These are phyloP conservation scores for Chytriomyces sp. DNA, from an alignment of 192 early-diverging fungal genomes.

Conservation along the genomic window DNA sequence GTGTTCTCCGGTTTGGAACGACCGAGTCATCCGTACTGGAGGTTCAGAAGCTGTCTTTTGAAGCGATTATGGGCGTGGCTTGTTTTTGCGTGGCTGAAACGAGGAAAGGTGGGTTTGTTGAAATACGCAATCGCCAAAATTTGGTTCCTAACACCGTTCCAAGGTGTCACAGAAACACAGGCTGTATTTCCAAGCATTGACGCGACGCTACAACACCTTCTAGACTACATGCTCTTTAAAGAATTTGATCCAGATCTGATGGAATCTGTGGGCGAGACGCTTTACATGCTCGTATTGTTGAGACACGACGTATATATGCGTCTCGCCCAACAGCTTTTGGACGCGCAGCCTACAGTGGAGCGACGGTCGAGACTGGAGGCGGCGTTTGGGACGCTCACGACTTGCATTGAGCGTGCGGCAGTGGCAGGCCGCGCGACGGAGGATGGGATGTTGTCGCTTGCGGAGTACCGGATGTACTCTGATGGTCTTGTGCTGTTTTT, in stretches of 20 bases:
- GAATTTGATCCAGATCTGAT: conserved; percentile 64
- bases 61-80: conserved; percentile 22
- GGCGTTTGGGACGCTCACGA: conserved; percentile 51
- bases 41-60: conserved; percentile 64
- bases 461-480: conserved; percentile 42
- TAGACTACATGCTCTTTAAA: conserved; percentile 65
- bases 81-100: conserved; percentile 1
- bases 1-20: conserved; percentile 13
- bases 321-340: conserved; percentile 57
- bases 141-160: conserved; percentile 25
- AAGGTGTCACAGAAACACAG: not conserved
- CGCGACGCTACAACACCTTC: conserved; percentile 51
- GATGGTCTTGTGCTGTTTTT: conserved; percentile 59
- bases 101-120: conserved; percentile 3
- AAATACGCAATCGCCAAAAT: too few relatives aligned
- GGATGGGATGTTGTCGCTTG: conserved; percentile 29
- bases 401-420: conserved; percentile 44
- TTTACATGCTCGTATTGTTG: conserved; percentile 59
- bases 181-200: conserved; percentile 42
- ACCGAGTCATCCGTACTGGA: conserved; percentile 4
- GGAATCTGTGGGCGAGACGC: conserved; percentile 61
- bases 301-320: conserved; percentile 52
- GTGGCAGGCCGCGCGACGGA: conserved; percentile 19
- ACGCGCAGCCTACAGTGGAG: conserved; percentile 44
- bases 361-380: conserved; percentile 44